Evolutionary conservation across 805 yeast species (phyloP), one percentile per base, ranked within the genome.

Genomic region (Yamadazyma nakazawae): DNA sequence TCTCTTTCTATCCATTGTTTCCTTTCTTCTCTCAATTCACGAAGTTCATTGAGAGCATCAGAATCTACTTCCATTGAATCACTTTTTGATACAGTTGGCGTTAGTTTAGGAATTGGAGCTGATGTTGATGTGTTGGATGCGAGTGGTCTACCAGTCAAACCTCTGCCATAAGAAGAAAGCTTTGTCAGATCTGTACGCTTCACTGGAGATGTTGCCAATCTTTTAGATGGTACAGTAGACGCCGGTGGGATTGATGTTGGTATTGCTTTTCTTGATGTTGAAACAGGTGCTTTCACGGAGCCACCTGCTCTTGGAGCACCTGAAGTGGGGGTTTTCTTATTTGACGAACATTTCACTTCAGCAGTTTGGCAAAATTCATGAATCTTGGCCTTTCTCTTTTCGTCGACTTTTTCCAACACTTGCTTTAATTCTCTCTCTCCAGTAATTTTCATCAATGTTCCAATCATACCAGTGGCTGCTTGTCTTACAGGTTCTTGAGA

Each of bases 401-500:
- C 88, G 57, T 92, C 97, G 40, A 92, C 70, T n/a, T 78, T 77
- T 14, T 81, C 90, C 45, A 88, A 60, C 40, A 75, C 75, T 3
- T 76, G 70, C 42, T 69, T 79, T 53, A 89, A 66, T 43, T 80
- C 83, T 43, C 90, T 70, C 57, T 80, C 85, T 0, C 96, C 97
- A 12, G 83, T 75, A n/a, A 89, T 76, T 62, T 86, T 88, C 84
- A 88, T 84, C 42, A 90, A 63, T 0, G 87, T 81, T 6, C 97
- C 98, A 32, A 90, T 76, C 54, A 83, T 74, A 57, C 84, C 87
- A 38, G 89, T 84, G 0, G 92, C 85, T 4, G 83, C 81, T 42
- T 82, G 79, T 59, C 99, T 79, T 2, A 88, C 84, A 1, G 92
- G 87, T 40, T 89, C 95, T 60, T 85, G 87, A 0, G 96, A 82